Evolutionary conservation across 1,139 yeast species (phyloP), one percentile per base, ranked within the genome.

Genomic region (Kurtzmaniella quercitrusa): DNA sequence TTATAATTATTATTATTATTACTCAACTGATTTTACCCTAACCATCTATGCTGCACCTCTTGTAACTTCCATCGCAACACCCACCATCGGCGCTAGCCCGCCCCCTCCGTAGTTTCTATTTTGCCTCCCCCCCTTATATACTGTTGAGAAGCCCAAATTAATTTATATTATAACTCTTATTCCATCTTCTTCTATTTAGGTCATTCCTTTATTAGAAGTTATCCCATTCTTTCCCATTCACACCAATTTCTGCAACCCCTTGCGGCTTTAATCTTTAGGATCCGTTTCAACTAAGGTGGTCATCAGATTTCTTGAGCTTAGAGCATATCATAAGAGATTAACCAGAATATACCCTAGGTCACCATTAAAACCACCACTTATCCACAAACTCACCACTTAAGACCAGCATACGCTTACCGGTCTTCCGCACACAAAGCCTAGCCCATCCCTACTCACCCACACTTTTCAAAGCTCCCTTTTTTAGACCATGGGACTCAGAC

Each of bases 401-500:
- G n/a, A n/a, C n/a, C n/a, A n/a, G n/a, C n/a, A n/a, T n/a, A n/a
- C n/a, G n/a, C n/a, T n/a, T n/a, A n/a, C n/a, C n/a, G n/a, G n/a
- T n/a, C n/a, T n/a, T n/a, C n/a, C n/a, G n/a, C n/a, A n/a, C 30
- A 11, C 30, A 26, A 12, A 11, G 9, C n/a, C 5, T 26, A 26
- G 30, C 30, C 30, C 30, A 12, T 6, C 30, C 19, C 20, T 21
- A 3, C 11, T 17, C 4, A 15, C 12, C 20, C 12, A 20, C 20
- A 20, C 5, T 9, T 9, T 17, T 16, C 12, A 33, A 28, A 9
- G 32, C 20, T 16, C n/a, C 17, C 20, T 15, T 33, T 8, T 17
- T 17, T 16, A 16, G 14, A 16, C 4, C 8, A 67, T 68, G 74
- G 74, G 74, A 9, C 59, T 68, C 44, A 65, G 57, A 51, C 63